Evolutionary conservation across 2,329 filamentous ascomycete genomes (phyloP), one percentile per base, ranked within the genome.

Genomic region (Boeremia exigua): DNA sequence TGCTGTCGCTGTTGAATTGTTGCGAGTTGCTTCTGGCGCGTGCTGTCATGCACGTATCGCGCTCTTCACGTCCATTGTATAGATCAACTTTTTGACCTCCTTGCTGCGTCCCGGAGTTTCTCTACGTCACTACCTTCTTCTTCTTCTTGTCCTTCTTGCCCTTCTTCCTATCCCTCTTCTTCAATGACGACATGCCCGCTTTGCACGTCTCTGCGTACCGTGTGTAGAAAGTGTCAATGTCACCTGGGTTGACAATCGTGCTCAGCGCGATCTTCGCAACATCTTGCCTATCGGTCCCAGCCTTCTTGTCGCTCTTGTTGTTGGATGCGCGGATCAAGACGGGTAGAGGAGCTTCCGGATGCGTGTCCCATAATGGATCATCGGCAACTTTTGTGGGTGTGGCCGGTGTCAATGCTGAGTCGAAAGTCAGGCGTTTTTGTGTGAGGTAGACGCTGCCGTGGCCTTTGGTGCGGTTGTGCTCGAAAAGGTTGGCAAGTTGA

Each of bases 131-230:
- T 68, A 75, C 77, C 77, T 84, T 88, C 80, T 87, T 90, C 79
- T 80, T 82, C 75, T 83, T 87, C 79, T 88, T 91, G 73, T 90
- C 91, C 80, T 85, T 86, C 79, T 89, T 90, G 64, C 88, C 87
- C 83, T 91, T 94, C 77, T 89, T 96, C 71, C 92, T 85, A 78
- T 98, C 94, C 65, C 95, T 84, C 73, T 96, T 96, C 85, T 96
- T 98, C 78, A 99, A 74, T 7, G 88, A 88, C 44, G 85, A 83
- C 92, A 98, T 97, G 6, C 92, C 92, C 0, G 83, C 80, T 80
- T 96, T 97, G 78, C 93, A 97, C 3, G 92, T 83, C 65, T 98
- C 95, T 19, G 92, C 93, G 79, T 98, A 99, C 47, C 86, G 83
- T 28, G 81, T 79, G 75, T 92, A 99, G 72, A 99, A 99, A 0